A percentile compares a stretch with the other conserved stretches of the same genome.
These are phyloP conservation scores for Gnetum montanum DNA, from an alignment of 75 land plant species.

Conservation along the genomic window DNA sequence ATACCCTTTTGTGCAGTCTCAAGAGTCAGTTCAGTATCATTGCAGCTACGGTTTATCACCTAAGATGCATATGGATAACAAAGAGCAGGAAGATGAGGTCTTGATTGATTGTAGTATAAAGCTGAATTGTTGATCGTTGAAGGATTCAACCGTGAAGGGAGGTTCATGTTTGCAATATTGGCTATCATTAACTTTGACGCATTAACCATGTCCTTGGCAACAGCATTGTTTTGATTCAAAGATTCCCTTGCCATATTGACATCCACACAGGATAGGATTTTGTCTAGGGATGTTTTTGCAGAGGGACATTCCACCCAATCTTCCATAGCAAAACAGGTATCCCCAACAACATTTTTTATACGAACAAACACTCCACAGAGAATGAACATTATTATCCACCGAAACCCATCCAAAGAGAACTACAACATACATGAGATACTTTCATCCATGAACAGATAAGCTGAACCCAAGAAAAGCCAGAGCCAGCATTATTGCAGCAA, in stretches of 20 bases:
- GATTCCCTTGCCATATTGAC: slow-evolving; percentile 44
- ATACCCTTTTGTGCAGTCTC: slow-evolving; percentile 43
- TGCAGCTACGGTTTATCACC: slow-evolving; percentile 27
- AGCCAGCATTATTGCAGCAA: slow-evolving; percentile 70
- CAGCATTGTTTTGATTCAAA: slow-evolving; percentile 29
- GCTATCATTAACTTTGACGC: slow-evolving; percentile 35
- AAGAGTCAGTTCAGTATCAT: slow-evolving; percentile 26
- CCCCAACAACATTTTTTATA: slow-evolving; percentile 23
- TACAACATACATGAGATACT: too few relatives aligned
- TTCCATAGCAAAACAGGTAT: slow-evolving; percentile 84
- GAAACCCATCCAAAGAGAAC: slow-evolving; percentile 1
- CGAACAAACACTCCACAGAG: slow-evolving; percentile 1
- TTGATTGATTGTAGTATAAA: slow-evolving; percentile 59
- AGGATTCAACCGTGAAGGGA: too few relatives aligned
- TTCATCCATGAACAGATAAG: too few relatives aligned
- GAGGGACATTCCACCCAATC: slow-evolving; percentile 65
- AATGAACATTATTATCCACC: slow-evolving; percentile 2
- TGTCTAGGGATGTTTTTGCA: slow-evolving; percentile 50
- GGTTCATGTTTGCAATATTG: slow-evolving; percentile 29
- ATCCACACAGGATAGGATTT: slow-evolving; percentile 70
- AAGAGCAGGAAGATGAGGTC: slow-evolving; percentile 48
- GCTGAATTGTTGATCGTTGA: slow-evolving; percentile 6
- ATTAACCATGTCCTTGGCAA: slow-evolving; percentile 17
- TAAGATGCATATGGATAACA: slow-evolving; percentile 44
- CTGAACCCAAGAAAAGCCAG: slow-evolving; percentile 76